Conservation (phyloP, 352 stramenopile species). For the Globisporangium canariense region DNA sequence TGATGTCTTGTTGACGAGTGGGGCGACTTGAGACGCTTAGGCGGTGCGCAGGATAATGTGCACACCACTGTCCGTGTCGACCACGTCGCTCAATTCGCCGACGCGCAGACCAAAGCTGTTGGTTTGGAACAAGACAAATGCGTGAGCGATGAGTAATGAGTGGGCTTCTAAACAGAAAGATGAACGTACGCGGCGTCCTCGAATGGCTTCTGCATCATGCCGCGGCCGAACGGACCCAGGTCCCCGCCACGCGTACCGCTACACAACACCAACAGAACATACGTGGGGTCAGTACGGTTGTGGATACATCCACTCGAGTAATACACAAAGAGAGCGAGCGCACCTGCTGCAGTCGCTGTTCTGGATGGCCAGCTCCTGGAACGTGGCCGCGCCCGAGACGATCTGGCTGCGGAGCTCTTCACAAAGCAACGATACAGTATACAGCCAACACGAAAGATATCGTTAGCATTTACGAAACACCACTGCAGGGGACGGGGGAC, state of each 20-base stretch:
- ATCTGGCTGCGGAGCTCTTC: conserved; percentile 78
- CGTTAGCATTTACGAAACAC: too few species aligned
- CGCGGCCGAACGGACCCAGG: conserved; percentile 83
- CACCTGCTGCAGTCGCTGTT: conserved; percentile 82
- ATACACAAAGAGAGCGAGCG: not conserved
- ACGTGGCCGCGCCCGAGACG: conserved; percentile 68
- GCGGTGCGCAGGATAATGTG: conserved; percentile 96
- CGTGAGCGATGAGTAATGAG: not conserved
- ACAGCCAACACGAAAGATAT: not conserved
- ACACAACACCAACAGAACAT: not conserved
- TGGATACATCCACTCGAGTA: too few species aligned
- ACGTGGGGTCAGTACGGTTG: not conserved
- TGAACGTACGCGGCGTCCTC: conserved; percentile 80
- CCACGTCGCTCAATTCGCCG: conserved; percentile 92
- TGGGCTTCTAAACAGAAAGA: not conserved
- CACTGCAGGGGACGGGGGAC: too few species aligned
- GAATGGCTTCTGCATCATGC: conserved; percentile 92
- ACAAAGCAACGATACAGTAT: not conserved
- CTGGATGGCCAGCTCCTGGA: conserved; percentile 75
- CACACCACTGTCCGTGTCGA: conserved; percentile 95
- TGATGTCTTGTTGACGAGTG: not conserved
- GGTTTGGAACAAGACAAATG: conserved; percentile 3
- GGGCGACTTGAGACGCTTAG: conserved; percentile 23
- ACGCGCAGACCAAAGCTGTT: conserved; percentile 88
- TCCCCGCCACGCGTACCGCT: conserved; percentile 86